Evolutionary conservation across 192 early-diverging fungal species (phyloP), one percentile per base, ranked within the genome.

Genomic region (Diversispora epigaea): DNA sequence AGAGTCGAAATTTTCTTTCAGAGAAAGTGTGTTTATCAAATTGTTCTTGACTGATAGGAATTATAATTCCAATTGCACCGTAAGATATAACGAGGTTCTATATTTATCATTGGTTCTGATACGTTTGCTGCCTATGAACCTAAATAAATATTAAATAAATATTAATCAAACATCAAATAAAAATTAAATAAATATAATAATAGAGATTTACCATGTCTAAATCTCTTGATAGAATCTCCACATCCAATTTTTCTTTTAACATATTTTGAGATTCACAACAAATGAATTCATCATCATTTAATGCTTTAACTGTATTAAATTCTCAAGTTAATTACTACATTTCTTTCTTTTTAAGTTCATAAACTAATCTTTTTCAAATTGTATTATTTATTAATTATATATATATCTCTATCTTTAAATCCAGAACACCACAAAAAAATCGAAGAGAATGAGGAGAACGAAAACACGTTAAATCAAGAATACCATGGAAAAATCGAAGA

Each of bases 141-240:
- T 91, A 72, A 19, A 41, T 32, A 32, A 32, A 32, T 32, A 32
- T 32, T 32, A 32, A 32, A 32, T 32, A 32, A 32, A 32, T 32
- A 32, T 32, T 32, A 32, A 32, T 1, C 2, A 32, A 32, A 1
- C 2, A 32, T 32, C 2, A 32, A 32, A 32, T 32, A 32, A 32
- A 1, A 1, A 32, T 32, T 32, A 32, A 32, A 32, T 32, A 32
- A 32, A 32, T 32, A 32, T 1, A 54, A 17, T 17, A 11, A 54
- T 17, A 54, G 4, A 3, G 39, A 69, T 74, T 75, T 81, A 91
- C 96, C 96, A 41, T 85, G 75, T 45, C 88, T 79, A 50, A 98
- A 87, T 9, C 86, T 82, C 77, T 96, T 97, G 73, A 98, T 83
- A 41, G 83, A 79, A 67, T 95, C 92, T 21, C 95, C 95, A 86